Evolutionary conservation across 495 filamentous ascomycete genomes (phyloP).

Genomic region (Chaetomidium leptoderma): DNA sequence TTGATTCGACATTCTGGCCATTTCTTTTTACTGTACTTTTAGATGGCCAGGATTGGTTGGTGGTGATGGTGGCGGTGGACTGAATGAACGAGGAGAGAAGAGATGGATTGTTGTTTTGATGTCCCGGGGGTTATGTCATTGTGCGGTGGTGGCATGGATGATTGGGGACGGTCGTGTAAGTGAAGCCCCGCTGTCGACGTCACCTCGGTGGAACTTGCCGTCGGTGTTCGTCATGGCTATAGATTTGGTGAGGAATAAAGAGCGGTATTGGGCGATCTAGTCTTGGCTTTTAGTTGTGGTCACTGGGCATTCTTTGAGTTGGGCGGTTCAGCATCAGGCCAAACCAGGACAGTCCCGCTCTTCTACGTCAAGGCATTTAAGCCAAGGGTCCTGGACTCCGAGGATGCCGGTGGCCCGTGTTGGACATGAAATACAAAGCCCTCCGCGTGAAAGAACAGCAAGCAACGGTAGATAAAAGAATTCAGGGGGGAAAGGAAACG

Average conservation of each 20-base stretch:
- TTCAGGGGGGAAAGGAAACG: too few species aligned
- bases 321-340: too few species aligned
- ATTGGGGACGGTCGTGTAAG: not conserved
- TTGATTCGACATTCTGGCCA: constrained; percentile 14
- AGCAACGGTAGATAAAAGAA: too few species aligned
- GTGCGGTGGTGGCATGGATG: not conserved
- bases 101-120: not conserved
- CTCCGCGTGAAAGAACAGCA: too few species aligned
- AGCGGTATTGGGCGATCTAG: too few species aligned
- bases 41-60: not conserved
- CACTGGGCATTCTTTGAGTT: too few species aligned
- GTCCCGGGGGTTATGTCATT: constrained; percentile 11
- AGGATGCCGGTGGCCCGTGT: too few species aligned
- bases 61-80: not conserved
- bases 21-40: not conserved
- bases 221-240: not conserved
- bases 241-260: not conserved
- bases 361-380: too few species aligned
- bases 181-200: constrained; percentile 5
- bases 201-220: not conserved
- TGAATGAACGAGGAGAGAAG: not conserved
- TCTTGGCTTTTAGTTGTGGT: too few species aligned
- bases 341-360: too few species aligned
- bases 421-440: too few species aligned
- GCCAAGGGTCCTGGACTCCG: too few species aligned